These are phyloP conservation scores for Mentha longifolia DNA, from an alignment of 257 asterid genomes.

Conservation along the genomic window DNA sequence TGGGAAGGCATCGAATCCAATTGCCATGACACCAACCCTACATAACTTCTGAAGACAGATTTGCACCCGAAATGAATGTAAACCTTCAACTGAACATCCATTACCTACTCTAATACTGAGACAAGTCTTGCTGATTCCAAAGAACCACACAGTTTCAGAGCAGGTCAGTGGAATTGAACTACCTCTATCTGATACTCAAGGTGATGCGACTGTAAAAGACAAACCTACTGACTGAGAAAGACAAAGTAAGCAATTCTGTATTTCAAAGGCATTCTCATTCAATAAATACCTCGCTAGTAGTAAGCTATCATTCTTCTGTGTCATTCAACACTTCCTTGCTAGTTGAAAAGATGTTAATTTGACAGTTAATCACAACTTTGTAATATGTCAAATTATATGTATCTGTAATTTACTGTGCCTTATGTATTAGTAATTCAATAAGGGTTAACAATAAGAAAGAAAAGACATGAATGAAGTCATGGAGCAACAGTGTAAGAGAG, in stretches of 20 bases:
- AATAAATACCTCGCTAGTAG: no score
- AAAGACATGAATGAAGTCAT: conserved; percentile 4
- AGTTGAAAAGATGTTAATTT: background rate
- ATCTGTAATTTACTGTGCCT: background rate
- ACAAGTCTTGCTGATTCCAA: background rate
- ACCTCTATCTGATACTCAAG: background rate
- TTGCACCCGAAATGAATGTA: no score
- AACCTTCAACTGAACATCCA: background rate
- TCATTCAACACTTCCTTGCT: no score
- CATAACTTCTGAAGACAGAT: no score
- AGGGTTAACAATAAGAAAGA: background rate
- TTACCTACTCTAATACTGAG: background rate
- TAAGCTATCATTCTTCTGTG: no score
- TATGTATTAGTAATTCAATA: conserved; percentile 8
- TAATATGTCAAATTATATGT: conserved; percentile 1
- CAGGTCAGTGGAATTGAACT: background rate
- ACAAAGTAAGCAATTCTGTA: background rate
- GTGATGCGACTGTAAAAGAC: background rate
- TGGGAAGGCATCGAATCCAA: no score
- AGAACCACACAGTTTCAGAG: background rate
- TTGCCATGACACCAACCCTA: no score
- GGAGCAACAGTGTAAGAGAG: conserved; percentile 15
- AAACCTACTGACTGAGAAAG: background rate
- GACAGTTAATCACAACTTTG: background rate
- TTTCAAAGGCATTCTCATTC: conserved; percentile 2